Conservation (phyloP, 2,329 filamentous ascomycete species). For the Fonsecaea monophora region DNA sequence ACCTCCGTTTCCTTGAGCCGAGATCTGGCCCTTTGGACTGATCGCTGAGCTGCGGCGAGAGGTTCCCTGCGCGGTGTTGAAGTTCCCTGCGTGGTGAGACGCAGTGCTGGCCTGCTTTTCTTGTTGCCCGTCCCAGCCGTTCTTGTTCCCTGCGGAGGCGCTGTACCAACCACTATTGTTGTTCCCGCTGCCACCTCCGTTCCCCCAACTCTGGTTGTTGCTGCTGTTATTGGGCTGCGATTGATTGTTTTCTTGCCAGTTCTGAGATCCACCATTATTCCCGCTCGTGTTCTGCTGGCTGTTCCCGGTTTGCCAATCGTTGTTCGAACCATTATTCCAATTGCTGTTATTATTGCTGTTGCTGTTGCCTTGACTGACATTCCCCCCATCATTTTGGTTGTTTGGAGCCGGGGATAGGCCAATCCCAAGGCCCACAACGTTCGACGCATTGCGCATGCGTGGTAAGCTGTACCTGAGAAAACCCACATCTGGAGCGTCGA, state of each 20-base stretch:
- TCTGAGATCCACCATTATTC: neutral
- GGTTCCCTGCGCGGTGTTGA: neutral
- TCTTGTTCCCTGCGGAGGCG: slow-evolving; percentile 3
- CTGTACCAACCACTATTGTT: neutral
- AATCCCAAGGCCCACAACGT: slow-evolving; percentile 24
- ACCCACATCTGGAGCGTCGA: slow-evolving; percentile 30
- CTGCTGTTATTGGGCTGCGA: slow-evolving; percentile 8
- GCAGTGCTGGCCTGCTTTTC: slow-evolving; percentile 3
- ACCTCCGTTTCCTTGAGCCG: neutral
- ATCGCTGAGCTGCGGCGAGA: slow-evolving; percentile 15
- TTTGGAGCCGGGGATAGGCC: slow-evolving; percentile 1
- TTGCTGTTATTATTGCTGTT: neutral
- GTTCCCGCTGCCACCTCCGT: neutral
- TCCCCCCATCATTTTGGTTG: neutral
- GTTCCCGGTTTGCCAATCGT: neutral
- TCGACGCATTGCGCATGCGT: slow-evolving; percentile 19
- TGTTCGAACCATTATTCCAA: neutral
- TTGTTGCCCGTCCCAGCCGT: slow-evolving; percentile 29
- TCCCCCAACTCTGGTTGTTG: neutral
- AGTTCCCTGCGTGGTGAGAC: neutral
- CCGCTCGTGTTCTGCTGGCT: neutral
- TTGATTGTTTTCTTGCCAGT: slow-evolving; percentile 12
- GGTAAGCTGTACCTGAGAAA: slow-evolving; percentile 37
- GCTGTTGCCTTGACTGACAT: slow-evolving; percentile 11
- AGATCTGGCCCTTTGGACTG: slow-evolving; percentile 14